phyloP scores from a whole-genome alignment of 179 eudicot species.

The Spinacia oleracea region DNA sequence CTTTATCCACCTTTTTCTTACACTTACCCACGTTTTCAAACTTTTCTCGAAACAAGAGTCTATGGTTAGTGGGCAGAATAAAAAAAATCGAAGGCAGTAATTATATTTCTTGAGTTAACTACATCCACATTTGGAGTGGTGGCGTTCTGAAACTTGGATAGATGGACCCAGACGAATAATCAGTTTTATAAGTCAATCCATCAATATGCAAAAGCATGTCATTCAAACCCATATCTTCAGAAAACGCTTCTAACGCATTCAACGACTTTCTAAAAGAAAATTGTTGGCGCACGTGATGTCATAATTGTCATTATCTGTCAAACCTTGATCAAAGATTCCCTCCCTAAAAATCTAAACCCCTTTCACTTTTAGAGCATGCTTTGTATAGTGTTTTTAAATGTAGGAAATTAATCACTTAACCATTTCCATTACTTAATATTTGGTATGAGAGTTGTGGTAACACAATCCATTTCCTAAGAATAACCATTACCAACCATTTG shows the following conservation, averaged over 20 bases:
- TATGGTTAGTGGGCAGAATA: too few relatives aligned
- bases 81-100: too few relatives aligned
- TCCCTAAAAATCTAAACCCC: background rate
- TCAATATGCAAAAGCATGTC: background rate
- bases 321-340: background rate
- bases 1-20: background rate
- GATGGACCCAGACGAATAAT: background rate
- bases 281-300: background rate
- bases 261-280: background rate
- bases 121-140: background rate
- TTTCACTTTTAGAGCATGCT: background rate
- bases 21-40: background rate
- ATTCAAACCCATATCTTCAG: background rate
- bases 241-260: too few relatives aligned
- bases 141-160: background rate
- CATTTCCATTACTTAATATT: too few relatives aligned
- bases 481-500: too few relatives aligned
- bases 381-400: too few relatives aligned
- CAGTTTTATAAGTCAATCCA: background rate
- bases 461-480: too few relatives aligned
- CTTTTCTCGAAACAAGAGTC: too few relatives aligned
- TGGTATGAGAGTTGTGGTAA: too few relatives aligned
- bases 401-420: too few relatives aligned
- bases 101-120: too few relatives aligned
- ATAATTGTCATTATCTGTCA: background rate